Evolutionary conservation across 192 early-diverging fungal genomes (phyloP).

Genomic region (Podila clonocystis): DNA sequence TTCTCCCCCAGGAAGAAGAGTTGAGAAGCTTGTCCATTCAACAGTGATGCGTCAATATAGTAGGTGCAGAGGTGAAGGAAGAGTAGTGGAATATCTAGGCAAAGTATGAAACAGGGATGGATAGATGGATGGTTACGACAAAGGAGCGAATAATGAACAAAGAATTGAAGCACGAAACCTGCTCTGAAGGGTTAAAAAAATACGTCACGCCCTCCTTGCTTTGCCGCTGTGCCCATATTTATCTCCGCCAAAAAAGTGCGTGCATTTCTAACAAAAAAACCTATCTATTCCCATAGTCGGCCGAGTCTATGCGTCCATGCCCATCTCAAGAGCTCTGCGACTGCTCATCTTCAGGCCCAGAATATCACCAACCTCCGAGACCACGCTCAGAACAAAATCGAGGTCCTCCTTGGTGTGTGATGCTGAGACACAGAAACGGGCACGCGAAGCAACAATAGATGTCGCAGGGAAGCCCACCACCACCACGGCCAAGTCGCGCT

Average conservation of each 20-base stretch:
- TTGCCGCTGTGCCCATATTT: too few species aligned
- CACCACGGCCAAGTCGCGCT: slow-evolving; percentile 92
- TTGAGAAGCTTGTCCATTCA: slow-evolving; percentile 6
- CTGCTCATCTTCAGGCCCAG: slow-evolving; percentile 71
- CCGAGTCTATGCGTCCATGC: slow-evolving; percentile 30
- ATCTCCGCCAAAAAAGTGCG: too few species aligned
- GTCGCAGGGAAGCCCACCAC: slow-evolving; percentile 99
- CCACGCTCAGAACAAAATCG: slow-evolving; percentile 74
- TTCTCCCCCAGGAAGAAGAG: not conserved
- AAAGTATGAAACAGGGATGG: not conserved
- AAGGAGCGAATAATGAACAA: too few species aligned
- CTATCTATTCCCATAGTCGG: too few species aligned
- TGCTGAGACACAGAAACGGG: slow-evolving; percentile 94
- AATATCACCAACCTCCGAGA: slow-evolving; percentile 79
- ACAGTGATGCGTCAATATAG: not conserved
- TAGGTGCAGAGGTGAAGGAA: not conserved
- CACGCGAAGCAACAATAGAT: slow-evolving; percentile 92
- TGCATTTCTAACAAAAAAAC: too few species aligned
- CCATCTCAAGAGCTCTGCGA: slow-evolving; percentile 42
- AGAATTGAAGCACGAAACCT: too few species aligned
- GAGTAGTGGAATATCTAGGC: not conserved
- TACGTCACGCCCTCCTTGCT: too few species aligned
- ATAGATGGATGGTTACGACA: too few species aligned
- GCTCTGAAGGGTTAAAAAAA: too few species aligned
- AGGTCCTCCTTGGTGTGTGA: slow-evolving; percentile 94